These are phyloP conservation scores for Alloascoidea africana DNA, from an alignment of 805 yeast genomes.

Conservation along the genomic window DNA sequence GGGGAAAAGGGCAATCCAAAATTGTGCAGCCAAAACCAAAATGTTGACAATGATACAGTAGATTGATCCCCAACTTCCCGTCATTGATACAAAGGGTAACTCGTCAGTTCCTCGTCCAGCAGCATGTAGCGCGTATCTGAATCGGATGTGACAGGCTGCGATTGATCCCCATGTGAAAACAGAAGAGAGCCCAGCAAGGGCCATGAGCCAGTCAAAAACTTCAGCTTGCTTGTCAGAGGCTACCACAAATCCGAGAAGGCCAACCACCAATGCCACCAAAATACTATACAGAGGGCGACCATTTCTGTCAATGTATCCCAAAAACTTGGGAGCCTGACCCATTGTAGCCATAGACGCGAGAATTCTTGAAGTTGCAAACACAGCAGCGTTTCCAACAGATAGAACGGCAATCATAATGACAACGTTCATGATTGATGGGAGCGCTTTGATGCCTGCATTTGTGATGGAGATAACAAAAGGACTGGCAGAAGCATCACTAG, in stretches of 20 bases:
- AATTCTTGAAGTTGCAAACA: conserved; percentile 42
- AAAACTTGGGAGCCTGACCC: conserved; percentile 27
- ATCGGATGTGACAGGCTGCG: conserved; percentile 47
- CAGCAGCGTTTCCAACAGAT: conserved; percentile 37
- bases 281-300: conserved; percentile 36
- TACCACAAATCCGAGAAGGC: conserved; percentile 27
- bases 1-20: conserved; percentile 55
- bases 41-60: conserved; percentile 36
- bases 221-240: conserved; percentile 24
- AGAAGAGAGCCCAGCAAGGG: conserved; percentile 32
- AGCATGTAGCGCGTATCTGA: conserved; percentile 32
- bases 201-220: conserved; percentile 32
- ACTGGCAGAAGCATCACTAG: conserved; percentile 21
- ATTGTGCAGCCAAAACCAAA: conserved; percentile 43
- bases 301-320: conserved; percentile 28
- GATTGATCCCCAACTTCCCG: conserved; percentile 43
- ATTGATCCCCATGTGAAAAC: conserved; percentile 36
- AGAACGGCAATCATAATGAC: conserved; percentile 25
- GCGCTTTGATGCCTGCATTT: conserved; percentile 20
- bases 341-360: conserved; percentile 29
- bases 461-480: conserved; percentile 34
- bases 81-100: conserved; percentile 38
- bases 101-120: conserved; percentile 49
- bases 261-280: conserved; percentile 21
- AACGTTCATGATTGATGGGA: conserved; percentile 25